phyloP scores from a whole-genome alignment of 345 rosid genomes.

The Reutealis trisperma region DNA sequence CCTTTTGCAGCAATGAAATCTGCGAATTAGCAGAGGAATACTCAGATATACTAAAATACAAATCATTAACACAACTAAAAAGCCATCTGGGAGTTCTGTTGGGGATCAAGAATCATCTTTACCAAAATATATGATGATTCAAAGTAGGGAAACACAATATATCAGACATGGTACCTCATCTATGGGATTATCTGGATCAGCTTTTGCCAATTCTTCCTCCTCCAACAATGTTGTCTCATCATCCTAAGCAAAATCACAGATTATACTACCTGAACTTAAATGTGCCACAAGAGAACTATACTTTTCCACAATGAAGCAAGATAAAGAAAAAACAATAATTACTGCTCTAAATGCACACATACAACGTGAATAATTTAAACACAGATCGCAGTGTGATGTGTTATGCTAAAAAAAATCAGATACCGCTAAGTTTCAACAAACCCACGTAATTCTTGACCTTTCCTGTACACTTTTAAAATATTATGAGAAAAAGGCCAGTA shows the following conservation, averaged over 20 bases:
- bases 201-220: constrained; percentile 87
- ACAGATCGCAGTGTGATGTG: no score
- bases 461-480: no score
- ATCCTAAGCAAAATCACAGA: constrained; percentile 49
- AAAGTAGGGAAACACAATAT: constrained; percentile 20
- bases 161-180: constrained; percentile 65
- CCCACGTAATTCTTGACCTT: not conserved
- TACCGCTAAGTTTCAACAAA: not conserved
- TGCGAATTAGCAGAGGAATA: constrained; percentile 37
- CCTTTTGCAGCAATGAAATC: constrained; percentile 83
- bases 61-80: constrained; percentile 16
- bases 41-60: constrained; percentile 23
- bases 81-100: not conserved
- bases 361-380: not conserved
- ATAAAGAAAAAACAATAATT: not conserved
- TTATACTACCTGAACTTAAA: constrained; percentile 3
- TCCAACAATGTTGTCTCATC: constrained; percentile 86
- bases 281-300: not conserved
- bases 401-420: not conserved
- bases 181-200: constrained; percentile 54
- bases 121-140: constrained; percentile 15
- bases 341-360: not conserved
- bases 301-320: not conserved
- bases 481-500: not conserved
- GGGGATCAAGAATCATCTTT: constrained; percentile 1